Percentiles rank a stretch among this genome's conserved stretches.
phyloP scores from a whole-genome alignment of 768 basidiomycete species.

The Mycena haematopus region DNA sequence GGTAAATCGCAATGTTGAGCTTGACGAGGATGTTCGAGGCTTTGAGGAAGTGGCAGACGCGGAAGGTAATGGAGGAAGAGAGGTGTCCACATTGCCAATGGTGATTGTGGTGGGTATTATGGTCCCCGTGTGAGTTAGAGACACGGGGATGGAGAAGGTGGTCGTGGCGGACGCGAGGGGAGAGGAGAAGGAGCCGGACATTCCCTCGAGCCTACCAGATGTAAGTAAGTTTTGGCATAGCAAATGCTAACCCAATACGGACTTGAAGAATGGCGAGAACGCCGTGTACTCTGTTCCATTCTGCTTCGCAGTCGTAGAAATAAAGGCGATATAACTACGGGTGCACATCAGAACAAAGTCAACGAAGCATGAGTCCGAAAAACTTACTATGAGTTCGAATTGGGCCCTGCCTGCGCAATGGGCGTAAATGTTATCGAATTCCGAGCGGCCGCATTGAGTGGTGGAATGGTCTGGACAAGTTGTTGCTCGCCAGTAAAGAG shows the following conservation, averaged over 20 bases:
- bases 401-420: conserved; percentile 58
- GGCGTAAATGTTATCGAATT: conserved; percentile 64
- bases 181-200: conserved; percentile 63
- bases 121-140: conserved; percentile 46
- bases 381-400: conserved; percentile 65
- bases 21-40: conserved; percentile 2
- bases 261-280: conserved; percentile 67
- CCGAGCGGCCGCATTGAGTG: conserved; percentile 57
- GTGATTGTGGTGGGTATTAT: conserved; percentile 50
- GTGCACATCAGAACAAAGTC: not conserved
- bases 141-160: conserved; percentile 46
- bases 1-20: conserved; percentile 22
- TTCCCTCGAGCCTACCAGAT: conserved; percentile 54
- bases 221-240: no score
- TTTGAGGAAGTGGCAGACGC: conserved; percentile 10
- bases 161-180: conserved; percentile 58
- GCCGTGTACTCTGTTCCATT: conserved; percentile 43
- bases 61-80: conserved; percentile 30
- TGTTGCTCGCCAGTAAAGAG: conserved; percentile 66
- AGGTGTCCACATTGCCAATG: conserved; percentile 39
- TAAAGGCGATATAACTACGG: conserved; percentile 68
- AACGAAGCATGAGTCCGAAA: not conserved
- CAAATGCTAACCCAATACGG: conserved; percentile 28
- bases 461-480: conserved; percentile 62
- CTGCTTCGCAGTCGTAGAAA: conserved; percentile 40